Base-by-base conservation (phyloP, 441 rosid genomes). In the Adansonia grandidieri region DNA sequence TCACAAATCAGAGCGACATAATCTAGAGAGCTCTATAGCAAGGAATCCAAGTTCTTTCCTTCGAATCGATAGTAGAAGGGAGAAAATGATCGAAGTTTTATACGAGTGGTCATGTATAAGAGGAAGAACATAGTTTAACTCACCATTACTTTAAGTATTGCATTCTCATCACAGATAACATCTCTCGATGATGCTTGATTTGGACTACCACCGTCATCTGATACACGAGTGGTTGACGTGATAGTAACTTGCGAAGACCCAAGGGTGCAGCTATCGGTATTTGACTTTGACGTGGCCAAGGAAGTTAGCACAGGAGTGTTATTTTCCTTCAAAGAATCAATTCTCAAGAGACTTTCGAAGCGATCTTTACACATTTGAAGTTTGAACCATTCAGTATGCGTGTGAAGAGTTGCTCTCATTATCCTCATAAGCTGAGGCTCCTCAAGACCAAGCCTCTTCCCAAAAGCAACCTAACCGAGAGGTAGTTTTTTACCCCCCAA, bases 361-460 rank as follows among this genome's bases (percentile, higher is more conserved):
- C 91, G 88, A 87, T 96, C 99, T 86, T 91, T 92, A 74, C 98
- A 96, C 99, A 92, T 93, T 77, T 96, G 98, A 82, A 93, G 94
- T 87, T 94, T 96, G 84, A 95, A 93, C 97, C 94, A 92, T 82
- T 92, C 94, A 0, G 79, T 86, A 69, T 93, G 97, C 0, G 96
- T 86, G 87, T 92, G 87, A 85, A 96, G 91, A 56, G 92, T 90
- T 73, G 96, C 96, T 85, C 92, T 96, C 82, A 96, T 90, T 80
- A 96, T 86, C 84, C 87, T 94, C 97, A 96, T 92, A 2, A 93
- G 91, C 85, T 85, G 90, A 1, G 99, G 98, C 82, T 96, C 98
- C 83, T 96, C 91, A 53, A 94, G 87, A 70, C 97, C 97, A 44
- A 96, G 90, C 81, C 87, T 89, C 80, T 85, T 85, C 73, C 99